Conservation (phyloP, 2,329 filamentous ascomycete genomes). For the Samsoniella hepiali region DNA sequence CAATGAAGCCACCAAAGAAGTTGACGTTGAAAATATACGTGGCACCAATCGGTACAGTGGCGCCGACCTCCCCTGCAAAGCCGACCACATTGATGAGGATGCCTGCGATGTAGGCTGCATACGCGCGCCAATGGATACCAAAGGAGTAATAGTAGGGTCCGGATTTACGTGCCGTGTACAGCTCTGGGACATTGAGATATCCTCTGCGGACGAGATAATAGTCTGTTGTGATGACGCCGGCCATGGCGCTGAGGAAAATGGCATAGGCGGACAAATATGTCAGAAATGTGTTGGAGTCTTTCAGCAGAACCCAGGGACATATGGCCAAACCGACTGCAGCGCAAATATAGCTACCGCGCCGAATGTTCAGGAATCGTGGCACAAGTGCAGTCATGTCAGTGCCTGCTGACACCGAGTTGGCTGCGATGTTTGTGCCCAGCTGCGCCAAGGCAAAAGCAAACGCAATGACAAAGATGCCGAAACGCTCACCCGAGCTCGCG, state of each 20-base stretch:
- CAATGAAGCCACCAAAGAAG: conserved; percentile 81
- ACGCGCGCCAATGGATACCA: conserved; percentile 81
- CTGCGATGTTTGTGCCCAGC: conserved; percentile 84
- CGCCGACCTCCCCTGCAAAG: conserved; percentile 77
- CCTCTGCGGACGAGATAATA: conserved; percentile 84
- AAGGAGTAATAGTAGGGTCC: conserved; percentile 71
- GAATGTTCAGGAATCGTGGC: conserved; percentile 80
- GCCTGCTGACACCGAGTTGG: conserved; percentile 79
- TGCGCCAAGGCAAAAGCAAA: conserved; percentile 73
- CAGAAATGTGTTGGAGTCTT: conserved; percentile 75
- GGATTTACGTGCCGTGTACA: conserved; percentile 68
- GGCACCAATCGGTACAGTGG: conserved; percentile 71
- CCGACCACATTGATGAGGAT: conserved; percentile 90
- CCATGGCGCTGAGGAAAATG: conserved; percentile 87
- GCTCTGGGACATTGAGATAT: conserved; percentile 72
- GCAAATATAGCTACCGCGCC: conserved; percentile 83
- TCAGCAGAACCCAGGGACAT: conserved; percentile 81
- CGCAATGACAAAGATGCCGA: conserved; percentile 72
- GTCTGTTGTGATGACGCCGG: conserved; percentile 84
- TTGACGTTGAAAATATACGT: conserved; percentile 87
- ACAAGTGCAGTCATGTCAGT: conserved; percentile 80
- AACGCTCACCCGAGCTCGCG: conserved; percentile 64
- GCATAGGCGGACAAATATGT: conserved; percentile 90
- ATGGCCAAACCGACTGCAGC: conserved; percentile 76
- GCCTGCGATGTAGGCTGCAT: conserved; percentile 75